Percentiles rank a stretch among this genome's conserved stretches.
phyloP scores from a whole-genome alignment of 2,329 filamentous ascomycete species.

The Apiospora kogelbergensis region DNA sequence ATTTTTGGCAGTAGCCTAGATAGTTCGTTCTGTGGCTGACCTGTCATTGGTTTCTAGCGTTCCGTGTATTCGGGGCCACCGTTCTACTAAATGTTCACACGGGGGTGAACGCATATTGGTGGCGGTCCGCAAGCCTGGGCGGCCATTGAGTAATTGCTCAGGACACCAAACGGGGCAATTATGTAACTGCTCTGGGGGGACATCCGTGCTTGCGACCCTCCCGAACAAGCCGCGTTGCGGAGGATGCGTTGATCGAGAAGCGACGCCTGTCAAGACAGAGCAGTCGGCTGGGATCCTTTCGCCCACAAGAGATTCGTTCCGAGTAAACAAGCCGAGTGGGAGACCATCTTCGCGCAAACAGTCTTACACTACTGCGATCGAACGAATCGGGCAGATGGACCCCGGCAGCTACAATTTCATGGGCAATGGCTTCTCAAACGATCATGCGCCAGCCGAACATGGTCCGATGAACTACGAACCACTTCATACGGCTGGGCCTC shows the following conservation, averaged over 20 bases:
- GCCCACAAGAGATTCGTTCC: neutral
- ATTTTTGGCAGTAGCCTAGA: neutral
- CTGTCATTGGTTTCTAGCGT: conserved; percentile 46
- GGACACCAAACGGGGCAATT: neutral
- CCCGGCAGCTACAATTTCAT: neutral
- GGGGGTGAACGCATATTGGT: conserved; percentile 66
- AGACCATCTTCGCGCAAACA: neutral
- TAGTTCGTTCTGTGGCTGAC: conserved; percentile 11
- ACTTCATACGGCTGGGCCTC: neutral
- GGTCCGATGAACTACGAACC: neutral
- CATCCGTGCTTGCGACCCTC: neutral
- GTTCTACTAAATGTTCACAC: conserved; percentile 74
- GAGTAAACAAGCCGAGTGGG: neutral
- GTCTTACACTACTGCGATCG: neutral
- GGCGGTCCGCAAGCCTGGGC: conserved; percentile 69
- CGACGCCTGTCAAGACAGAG: conserved; percentile 31
- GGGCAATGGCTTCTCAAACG: neutral
- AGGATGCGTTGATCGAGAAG: conserved; percentile 39
- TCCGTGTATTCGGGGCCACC: conserved; percentile 74
- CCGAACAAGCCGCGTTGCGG: neutral
- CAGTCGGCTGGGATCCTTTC: neutral
- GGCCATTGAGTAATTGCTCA: conserved; percentile 68
- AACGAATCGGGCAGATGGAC: neutral
- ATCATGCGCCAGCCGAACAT: neutral
- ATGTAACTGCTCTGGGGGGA: neutral